A percentile compares a stretch with the other conserved stretches of the same genome.
Evolutionary conservation across 495 filamentous ascomycete genomes (phyloP).

Genomic region (Hypoxylon rickii): DNA sequence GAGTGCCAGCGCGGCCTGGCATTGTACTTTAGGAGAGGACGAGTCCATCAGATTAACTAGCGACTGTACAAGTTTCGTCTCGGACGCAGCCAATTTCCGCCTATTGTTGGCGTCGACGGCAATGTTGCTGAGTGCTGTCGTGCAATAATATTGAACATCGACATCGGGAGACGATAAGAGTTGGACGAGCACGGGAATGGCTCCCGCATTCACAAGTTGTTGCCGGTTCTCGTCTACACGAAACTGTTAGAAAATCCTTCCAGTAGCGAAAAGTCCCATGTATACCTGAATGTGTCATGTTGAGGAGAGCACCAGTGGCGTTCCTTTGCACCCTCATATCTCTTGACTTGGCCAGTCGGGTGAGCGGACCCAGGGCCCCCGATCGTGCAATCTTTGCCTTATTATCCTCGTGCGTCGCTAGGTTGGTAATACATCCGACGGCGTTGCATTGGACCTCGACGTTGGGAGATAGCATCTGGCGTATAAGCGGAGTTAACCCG

Average conservation of each 20-base stretch:
- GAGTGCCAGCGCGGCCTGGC: conserved; percentile 92
- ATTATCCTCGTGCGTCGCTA: conserved; percentile 98
- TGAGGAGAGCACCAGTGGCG: conserved; percentile 91
- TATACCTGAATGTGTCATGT: conserved; percentile 99
- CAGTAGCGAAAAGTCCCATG: neutral
- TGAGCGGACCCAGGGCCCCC: conserved; percentile 87
- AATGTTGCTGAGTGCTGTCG: conserved; percentile 97
- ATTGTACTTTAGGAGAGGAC: conserved; percentile 95
- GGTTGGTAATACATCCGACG: conserved; percentile 96
- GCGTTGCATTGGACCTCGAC: conserved; percentile 99
- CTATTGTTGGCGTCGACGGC: conserved; percentile 91
- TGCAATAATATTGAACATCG: conserved; percentile 99
- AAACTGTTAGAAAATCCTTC: conserved; percentile 32
- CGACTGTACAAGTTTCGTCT: conserved; percentile 86
- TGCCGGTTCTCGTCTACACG: conserved; percentile 89
- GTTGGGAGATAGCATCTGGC: conserved; percentile 98
- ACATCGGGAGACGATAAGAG: conserved; percentile 89
- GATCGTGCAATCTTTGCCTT: conserved; percentile 98
- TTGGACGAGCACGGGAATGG: conserved; percentile 94
- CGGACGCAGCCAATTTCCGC: conserved; percentile 85
- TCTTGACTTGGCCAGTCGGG: conserved; percentile 91
- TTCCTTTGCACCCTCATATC: conserved; percentile 99
- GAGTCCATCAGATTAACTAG: conserved; percentile 97
- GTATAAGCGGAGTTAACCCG: conserved; percentile 88
- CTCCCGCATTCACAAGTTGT: conserved; percentile 93